Base-by-base conservation (phyloP, 805 yeast species). In the Ogataea angusta region DNA sequence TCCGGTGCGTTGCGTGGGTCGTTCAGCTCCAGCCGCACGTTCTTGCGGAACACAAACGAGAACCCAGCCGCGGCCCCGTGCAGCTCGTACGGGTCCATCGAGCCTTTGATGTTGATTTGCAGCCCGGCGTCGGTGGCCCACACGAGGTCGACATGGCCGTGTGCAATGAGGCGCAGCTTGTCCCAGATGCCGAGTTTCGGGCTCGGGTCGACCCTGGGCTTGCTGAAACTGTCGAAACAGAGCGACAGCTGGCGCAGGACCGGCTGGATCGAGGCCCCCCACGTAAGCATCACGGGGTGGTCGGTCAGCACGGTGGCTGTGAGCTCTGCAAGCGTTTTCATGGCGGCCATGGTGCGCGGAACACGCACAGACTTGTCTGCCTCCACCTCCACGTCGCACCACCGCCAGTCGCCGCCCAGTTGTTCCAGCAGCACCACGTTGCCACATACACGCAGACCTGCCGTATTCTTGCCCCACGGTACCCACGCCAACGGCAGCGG, bases 151-250 rank as follows among this genome's bases (percentile, higher is more conserved):
- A 49, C 18, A 14, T 76, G 73, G 0, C 95, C 95, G 64, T 90
- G 97, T 51, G 88, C 66, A 12, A 83, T 69, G 21, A 80, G 71
- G 36, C 96, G 67, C 19, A 88, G 62, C 58, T 89, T 91, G 62
- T 90, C 98, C 98, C 98, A 90, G 51, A 89, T 81, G 0, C 98
- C 98, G 10, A 88, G 64, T 51, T 83, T 84, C 3, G 78, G 74
- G 2, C 96, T 86, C 0, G 90, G 90, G 59, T 90, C 98, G 12
- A 85, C 64, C 0, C 95, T 95, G 0, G 96, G 95, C 59, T 91
- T 90, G 1, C 95, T 80, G 56, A 90, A 86, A 32, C 82, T 80
- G 52, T 89, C 95, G 45, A 90, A 73, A 41, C 78, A 82, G 40
- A 79, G 66, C 80, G 85, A 83, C 2, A 82, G 70, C 49, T 87